Conservation (phyloP, 768 basidiomycete species). For the Gyrodon lividus region DNA sequence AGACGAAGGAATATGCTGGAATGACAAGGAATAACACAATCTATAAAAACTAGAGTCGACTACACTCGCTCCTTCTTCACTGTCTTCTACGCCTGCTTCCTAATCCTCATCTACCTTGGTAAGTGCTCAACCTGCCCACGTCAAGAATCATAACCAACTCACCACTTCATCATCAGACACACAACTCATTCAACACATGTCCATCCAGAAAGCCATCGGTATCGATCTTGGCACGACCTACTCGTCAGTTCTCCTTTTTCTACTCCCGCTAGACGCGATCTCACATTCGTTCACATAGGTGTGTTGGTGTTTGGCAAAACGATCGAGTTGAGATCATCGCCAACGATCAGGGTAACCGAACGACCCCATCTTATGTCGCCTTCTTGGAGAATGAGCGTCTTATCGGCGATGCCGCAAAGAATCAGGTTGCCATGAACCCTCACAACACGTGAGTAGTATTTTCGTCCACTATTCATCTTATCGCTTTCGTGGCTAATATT, state of each 20-base stretch:
- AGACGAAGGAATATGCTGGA: constrained; percentile 33
- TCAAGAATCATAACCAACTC: background rate
- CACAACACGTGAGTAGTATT: constrained; percentile 65
- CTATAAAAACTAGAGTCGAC: constrained; percentile 28
- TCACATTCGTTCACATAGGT: constrained; percentile 46
- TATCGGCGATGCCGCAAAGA: constrained; percentile 99
- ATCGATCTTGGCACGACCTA: constrained; percentile 93
- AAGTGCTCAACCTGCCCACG: constrained; percentile 10
- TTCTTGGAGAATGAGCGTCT: constrained; percentile 95
- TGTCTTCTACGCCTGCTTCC: constrained; percentile 9
- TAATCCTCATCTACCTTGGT: constrained; percentile 15
- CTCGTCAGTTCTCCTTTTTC: constrained; percentile 54
- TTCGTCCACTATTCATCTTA: background rate
- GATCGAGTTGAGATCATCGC: constrained; percentile 99
- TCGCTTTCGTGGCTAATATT: constrained; percentile 3
- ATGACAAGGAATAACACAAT: constrained; percentile 25
- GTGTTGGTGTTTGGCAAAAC: constrained; percentile 99
- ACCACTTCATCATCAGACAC: constrained; percentile 9
- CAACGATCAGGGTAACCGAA: constrained; percentile 93
- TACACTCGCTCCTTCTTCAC: constrained; percentile 5
- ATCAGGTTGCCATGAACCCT: constrained; percentile 98
- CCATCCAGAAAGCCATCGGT: constrained; percentile 80
- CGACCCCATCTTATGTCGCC: constrained; percentile 93
- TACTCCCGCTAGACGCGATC: background rate
- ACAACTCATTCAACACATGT: constrained; percentile 7